Evolutionary conservation across 169 alveolate species (phyloP), one percentile per base, ranked within the genome.

Genomic region (Cryptosporidium canis): DNA sequence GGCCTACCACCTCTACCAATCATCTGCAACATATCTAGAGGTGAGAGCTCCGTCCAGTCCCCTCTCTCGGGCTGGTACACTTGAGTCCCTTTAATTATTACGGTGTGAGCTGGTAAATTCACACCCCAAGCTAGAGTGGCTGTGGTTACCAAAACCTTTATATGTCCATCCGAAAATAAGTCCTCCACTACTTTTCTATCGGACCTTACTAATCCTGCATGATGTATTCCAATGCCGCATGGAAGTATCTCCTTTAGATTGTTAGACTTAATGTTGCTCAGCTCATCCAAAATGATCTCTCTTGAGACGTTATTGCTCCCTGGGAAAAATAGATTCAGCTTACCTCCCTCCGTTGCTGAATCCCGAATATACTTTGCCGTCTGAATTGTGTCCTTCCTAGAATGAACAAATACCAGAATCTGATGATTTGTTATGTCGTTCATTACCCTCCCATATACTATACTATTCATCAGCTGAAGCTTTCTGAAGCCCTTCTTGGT

Each of bases 91-190:
- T 98, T 98, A 63, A 99, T 98, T 6, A 99, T 97, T 9, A 98
- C 99, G 21, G 99, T 97, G 90, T 98, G 99, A 1, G 99, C 99
- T 8, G 99, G 99, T 65, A 99, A 91, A 92, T 99, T 99, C 6
- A 99, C 99, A 65, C 99, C 99, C 99, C 99, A 98, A 7, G 99
- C 99, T 70, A 99, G 91, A 14, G 99, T 99, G 5, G 99, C 98
- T 0, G 99, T 99, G n/a, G 99, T 96, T 66, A 98, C 98, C 39
- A 99, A 91, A 27, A 99, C 98, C 92, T 97, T 96, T 27, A 98
- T 92, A 90, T 96, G 99, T 58, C 97, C 95, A 85, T 97, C 99
- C 27, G 98, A 96, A 91, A 98, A 99, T 61, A 99, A 93, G 70
- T 97, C 98, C 94, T 99, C 99, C 1, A 98, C 99, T 43, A 96